Conservation (phyloP, 352 stramenopile species). For the Pythium monospermum region DNA sequence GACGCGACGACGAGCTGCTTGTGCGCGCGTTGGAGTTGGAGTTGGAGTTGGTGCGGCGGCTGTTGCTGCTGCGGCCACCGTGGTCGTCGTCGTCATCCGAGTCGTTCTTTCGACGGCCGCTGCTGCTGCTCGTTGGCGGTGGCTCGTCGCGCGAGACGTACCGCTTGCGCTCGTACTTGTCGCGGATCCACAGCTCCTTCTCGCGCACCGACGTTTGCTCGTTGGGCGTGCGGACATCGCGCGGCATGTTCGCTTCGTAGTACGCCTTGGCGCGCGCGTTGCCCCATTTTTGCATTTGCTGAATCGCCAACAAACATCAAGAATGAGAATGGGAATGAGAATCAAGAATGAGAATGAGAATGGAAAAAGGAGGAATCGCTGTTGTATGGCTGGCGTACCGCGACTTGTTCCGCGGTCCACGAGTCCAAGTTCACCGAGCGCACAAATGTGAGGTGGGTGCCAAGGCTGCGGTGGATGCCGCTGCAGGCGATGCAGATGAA, state of each 20-base stretch:
- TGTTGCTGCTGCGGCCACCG: conserved; percentile 22
- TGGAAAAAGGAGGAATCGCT: not conserved
- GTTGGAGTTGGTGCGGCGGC: conserved; percentile 30
- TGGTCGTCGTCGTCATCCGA: conserved; percentile 38
- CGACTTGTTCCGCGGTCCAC: conserved; percentile 89
- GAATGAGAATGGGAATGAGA: not conserved
- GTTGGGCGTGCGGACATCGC: conserved; percentile 70
- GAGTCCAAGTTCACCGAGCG: conserved; percentile 91
- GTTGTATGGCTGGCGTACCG: too few relatives aligned
- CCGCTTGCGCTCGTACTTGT: conserved; percentile 88
- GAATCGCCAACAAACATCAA: conserved; percentile 7
- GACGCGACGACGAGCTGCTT: conserved; percentile 24
- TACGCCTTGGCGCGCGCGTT: conserved; percentile 88
- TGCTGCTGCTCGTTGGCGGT: conserved; percentile 13
- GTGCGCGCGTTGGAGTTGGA: conserved; percentile 12
- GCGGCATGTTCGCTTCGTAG: conserved; percentile 82
- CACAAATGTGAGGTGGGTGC: conserved; percentile 92
- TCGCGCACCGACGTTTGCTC: conserved; percentile 81
- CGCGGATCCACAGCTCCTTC: conserved; percentile 88
- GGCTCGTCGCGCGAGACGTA: conserved; percentile 56
- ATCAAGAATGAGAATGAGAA: not conserved
- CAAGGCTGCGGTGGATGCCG: conserved; percentile 90
- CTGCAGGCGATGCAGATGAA: conserved; percentile 95
- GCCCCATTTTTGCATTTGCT: conserved; percentile 91
- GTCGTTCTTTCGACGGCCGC: conserved; percentile 34